Base-by-base conservation (phyloP, 2,329 filamentous ascomycete species). In the Metarhizium robertsii region DNA sequence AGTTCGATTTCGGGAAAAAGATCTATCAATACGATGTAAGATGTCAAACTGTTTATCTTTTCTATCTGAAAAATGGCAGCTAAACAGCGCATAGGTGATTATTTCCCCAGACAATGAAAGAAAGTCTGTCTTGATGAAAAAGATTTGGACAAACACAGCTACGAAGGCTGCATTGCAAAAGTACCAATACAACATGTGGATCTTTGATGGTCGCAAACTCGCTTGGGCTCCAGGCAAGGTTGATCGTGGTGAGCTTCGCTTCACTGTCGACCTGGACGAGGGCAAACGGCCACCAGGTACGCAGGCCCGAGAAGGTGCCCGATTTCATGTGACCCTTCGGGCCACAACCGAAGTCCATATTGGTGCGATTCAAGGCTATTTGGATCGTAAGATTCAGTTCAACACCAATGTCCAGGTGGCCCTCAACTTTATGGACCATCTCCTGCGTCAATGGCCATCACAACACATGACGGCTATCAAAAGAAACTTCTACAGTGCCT, bases 361-460 rank as follows among this genome's bases (percentile, higher is more conserved):
- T 53, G 71, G 77, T 3, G 75, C 80, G 0, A 77, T 97, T 0
- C 72, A 79, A 3, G 74, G 76, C 0, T 96, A 92, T 66, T 75
- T 95, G 2, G 64, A 75, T 1, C 78, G 83, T 50, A 73, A 79
- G 57, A 73, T 79, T 20, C 70, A 76, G 1, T 87, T 87, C 68
- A 81, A 87, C 65, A 82, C 81, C 42, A 73, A 78, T 20, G 84
- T 92, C 20, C 78, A 92, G 7, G 88, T 94, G 65, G 86, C 88
- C 14, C 82, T 97, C 69, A 96, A 88, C 67, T 96, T 96, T 65
- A 75, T 96, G 4, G 94, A 99, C 60, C 94, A 99, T 66, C 75
- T 92, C 7, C 76, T 99, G 55, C 88, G 94, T 4, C 84, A 95
- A 68, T 78, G 74, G n/a, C 90, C 94, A 0, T 86, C 85, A 0